A percentile compares a stretch with the other conserved stretches of the same genome.
Conservation (phyloP, 225 moss, liverwort and hornwort species). For the Anthoceros angustus region DNA sequence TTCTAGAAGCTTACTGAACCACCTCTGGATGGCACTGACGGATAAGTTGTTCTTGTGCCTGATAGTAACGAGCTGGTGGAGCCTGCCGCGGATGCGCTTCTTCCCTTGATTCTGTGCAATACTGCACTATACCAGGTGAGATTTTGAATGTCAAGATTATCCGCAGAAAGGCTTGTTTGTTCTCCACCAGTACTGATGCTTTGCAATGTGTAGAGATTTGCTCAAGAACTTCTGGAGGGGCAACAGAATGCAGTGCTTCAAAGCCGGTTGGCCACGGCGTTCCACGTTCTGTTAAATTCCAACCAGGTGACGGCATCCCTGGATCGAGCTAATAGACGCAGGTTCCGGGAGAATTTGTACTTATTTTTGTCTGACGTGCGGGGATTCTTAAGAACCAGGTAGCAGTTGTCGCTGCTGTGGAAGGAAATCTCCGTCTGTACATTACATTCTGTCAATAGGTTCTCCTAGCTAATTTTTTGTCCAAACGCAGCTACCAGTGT, state of each 20-base stretch:
- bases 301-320: conserved; percentile 93
- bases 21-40: neutral
- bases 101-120: conserved; percentile 85
- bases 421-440: neutral
- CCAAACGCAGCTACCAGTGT: neutral
- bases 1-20: neutral
- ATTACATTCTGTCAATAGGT: neutral
- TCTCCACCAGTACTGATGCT: neutral
- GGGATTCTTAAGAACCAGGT: conserved; percentile 94
- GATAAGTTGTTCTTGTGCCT: conserved; percentile 4
- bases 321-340: conserved; percentile 87
- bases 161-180: neutral
- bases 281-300: conserved; percentile 87
- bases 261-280: conserved; percentile 92
- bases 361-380: conserved; percentile 86
- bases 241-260: conserved; percentile 70
- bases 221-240: conserved; percentile 79
- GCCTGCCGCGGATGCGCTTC: conserved; percentile 84
- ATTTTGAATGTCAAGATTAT: neutral
- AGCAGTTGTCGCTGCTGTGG: neutral
- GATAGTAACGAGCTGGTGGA: conserved; percentile 91
- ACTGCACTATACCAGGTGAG: conserved; percentile 83
- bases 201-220: conserved; percentile 45
- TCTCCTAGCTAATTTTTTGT: neutral
- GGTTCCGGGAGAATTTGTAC: conserved; percentile 93